These are phyloP conservation scores for Neurospora sp. DNA, from an alignment of 495 filamentous ascomycete genomes.

Conservation along the genomic window DNA sequence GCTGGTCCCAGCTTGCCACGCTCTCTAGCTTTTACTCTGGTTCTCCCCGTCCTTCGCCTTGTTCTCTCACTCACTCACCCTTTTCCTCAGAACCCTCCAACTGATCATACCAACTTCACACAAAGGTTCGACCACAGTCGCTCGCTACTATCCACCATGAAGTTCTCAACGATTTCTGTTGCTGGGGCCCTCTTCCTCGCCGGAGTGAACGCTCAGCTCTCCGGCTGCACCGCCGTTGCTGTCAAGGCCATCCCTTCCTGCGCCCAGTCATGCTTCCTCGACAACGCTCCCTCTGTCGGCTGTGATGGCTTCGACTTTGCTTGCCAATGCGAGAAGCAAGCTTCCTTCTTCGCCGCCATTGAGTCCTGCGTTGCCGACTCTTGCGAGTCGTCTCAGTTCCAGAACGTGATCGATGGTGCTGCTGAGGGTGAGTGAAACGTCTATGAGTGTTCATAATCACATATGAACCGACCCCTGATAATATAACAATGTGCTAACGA, in stretches of 20 bases:
- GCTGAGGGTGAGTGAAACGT: slow-evolving; percentile 8
- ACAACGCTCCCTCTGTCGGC: slow-evolving; percentile 14
- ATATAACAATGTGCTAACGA: slow-evolving; percentile 7
- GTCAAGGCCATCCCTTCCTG: slow-evolving; percentile 18
- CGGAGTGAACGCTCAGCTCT: neutral
- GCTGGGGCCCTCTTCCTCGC: neutral
- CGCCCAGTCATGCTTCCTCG: slow-evolving; percentile 22
- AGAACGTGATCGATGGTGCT: slow-evolving; percentile 19
- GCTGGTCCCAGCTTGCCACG: neutral
- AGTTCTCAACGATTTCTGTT: slow-evolving; percentile 4
- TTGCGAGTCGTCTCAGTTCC: slow-evolving; percentile 12
- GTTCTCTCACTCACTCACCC: neutral
- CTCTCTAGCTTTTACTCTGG: neutral
- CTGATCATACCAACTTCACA: neutral
- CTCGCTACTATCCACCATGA: slow-evolving; percentile 3
- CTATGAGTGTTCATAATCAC: neutral
- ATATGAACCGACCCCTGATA: neutral
- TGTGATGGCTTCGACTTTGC: slow-evolving; percentile 21
- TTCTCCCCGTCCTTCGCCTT: neutral
- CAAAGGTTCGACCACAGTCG: neutral
- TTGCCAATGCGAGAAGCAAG: slow-evolving; percentile 23
- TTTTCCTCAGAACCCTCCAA: neutral
- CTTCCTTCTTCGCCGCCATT: slow-evolving; percentile 16
- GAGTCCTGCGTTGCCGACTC: slow-evolving; percentile 18
- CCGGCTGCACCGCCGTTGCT: slow-evolving; percentile 19